These are phyloP conservation scores for Annulohypoxylon stygium DNA, from an alignment of 495 filamentous ascomycete genomes.

Conservation along the genomic window DNA sequence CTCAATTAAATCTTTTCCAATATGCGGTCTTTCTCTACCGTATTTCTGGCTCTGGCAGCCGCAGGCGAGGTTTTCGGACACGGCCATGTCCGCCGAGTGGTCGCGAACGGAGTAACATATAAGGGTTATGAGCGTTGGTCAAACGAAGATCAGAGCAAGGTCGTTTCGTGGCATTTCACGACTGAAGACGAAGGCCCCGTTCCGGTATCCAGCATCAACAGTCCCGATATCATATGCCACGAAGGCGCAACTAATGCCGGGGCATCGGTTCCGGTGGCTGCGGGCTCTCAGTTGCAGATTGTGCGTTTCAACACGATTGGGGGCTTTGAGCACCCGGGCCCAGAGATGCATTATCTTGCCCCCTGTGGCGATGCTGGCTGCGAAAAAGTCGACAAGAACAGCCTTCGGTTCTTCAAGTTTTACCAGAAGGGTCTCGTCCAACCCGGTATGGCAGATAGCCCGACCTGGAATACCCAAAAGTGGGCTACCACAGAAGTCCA, in stretches of 20 bases:
- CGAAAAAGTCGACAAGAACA: constrained; percentile 73
- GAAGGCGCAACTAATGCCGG: constrained; percentile 52
- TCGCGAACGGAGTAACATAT: constrained; percentile 64
- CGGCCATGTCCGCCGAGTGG: constrained; percentile 65
- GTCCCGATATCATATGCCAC: constrained; percentile 60
- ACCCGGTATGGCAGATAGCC: constrained; percentile 58
- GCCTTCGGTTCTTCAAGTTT: constrained; percentile 80
- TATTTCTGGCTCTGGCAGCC: constrained; percentile 58
- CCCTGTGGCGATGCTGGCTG: constrained; percentile 76
- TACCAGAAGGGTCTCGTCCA: constrained; percentile 68
- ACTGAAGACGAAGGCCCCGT: constrained; percentile 67
- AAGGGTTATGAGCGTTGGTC: constrained; percentile 54
- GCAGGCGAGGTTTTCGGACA: constrained; percentile 64
- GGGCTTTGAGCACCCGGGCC: constrained; percentile 61
- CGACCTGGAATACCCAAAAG: constrained; percentile 45
- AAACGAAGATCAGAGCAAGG: constrained; percentile 55
- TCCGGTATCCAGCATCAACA: constrained; percentile 53
- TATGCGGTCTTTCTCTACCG: constrained; percentile 37
- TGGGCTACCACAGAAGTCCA: constrained; percentile 68
- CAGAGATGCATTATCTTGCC: constrained; percentile 74
- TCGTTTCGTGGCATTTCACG: constrained; percentile 61
- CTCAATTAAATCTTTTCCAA: neutral
- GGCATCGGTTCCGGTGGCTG: constrained; percentile 49
- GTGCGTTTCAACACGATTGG: constrained; percentile 54
- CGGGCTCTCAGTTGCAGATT: constrained; percentile 53